These are phyloP conservation scores for Perkinsus marinus DNA, from an alignment of 169 alveolate species.

Conservation along the genomic window DNA sequence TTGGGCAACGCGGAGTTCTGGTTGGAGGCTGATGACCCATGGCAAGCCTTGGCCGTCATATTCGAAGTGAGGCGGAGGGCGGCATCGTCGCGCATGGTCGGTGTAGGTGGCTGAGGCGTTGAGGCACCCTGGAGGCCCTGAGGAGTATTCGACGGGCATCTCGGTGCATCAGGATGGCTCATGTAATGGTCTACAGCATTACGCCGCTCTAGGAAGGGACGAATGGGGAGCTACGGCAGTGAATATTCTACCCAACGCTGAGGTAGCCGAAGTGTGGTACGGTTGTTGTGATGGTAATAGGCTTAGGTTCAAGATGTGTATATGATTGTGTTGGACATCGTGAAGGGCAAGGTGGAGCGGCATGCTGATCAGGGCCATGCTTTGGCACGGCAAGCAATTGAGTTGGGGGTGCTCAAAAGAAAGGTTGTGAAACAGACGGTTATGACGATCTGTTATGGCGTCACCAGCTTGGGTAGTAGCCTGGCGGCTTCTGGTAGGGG, in stretches of 20 bases:
- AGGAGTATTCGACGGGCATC: conserved; percentile 51
- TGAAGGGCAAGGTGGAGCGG: conserved; percentile 13
- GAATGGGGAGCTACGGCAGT: conserved; percentile 83
- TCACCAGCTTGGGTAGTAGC: conserved; percentile 66
- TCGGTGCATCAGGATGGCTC: conserved; percentile 96
- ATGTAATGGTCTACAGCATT: conserved; percentile 91
- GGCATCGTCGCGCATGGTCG: not conserved
- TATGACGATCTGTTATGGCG: conserved; percentile 96
- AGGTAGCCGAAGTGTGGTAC: too few species aligned
- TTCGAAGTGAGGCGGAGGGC: conserved; percentile 61
- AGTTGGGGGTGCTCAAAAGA: not conserved
- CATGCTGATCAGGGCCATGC: conserved; percentile 30
- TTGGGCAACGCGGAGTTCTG: conserved; percentile 42
- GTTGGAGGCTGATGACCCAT: conserved; percentile 79
- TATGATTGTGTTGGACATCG: conserved; percentile 17
- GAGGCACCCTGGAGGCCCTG: conserved; percentile 49
- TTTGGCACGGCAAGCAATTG: not conserved
- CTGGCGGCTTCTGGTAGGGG: conserved; percentile 66
- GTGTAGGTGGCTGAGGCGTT: conserved; percentile 11
- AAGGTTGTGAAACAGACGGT: conserved; percentile 94
- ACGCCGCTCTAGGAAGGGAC: conserved; percentile 91
- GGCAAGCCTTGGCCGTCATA: conserved; percentile 82
- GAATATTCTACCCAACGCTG: conserved; percentile 68
- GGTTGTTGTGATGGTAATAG: too few species aligned
- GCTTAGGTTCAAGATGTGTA: not conserved